phyloP scores from a whole-genome alignment of 2,329 filamentous ascomycete species.

The Colletotrichum australisinense region DNA sequence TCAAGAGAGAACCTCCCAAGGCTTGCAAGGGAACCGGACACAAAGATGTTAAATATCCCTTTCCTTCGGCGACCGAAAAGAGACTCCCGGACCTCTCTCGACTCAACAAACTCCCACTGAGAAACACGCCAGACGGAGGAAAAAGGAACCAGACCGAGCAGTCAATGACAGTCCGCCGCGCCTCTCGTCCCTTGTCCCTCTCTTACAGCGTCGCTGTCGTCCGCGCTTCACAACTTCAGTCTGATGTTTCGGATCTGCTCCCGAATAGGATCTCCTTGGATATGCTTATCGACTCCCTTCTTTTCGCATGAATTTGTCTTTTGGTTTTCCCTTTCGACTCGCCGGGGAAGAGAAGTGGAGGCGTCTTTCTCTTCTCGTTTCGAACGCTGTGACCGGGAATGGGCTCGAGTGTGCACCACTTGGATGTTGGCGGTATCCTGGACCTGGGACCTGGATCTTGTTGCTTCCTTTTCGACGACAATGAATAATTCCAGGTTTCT shows the following conservation, averaged over 20 bases:
- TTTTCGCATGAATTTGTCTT: neutral
- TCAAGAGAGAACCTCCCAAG: neutral
- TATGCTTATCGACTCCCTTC: constrained; percentile 21
- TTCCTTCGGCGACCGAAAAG: neutral
- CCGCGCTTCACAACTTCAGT: constrained; percentile 10
- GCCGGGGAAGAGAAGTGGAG: neutral
- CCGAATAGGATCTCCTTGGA: constrained; percentile 3
- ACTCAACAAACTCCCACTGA: neutral
- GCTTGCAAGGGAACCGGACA: neutral
- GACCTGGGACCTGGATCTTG: neutral
- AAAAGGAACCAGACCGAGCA: neutral
- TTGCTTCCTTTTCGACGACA: neutral
- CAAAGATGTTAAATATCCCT: neutral
- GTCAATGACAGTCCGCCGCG: constrained; percentile 25
- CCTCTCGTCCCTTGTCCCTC: constrained; percentile 23
- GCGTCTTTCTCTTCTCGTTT: neutral
- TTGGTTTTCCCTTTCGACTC: constrained; percentile 1
- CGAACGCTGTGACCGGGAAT: neutral
- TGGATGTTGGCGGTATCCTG: neutral
- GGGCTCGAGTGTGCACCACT: neutral
- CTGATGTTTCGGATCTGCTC: constrained; percentile 31
- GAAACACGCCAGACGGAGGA: neutral
- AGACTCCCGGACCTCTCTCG: neutral
- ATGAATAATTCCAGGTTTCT: neutral
- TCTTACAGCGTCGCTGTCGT: constrained; percentile 15